A percentile compares a stretch with the other conserved stretches of the same genome.
These are phyloP conservation scores for Pseudozyma sp. DNA, from an alignment of 1,284 basidiomycete genomes.

Conservation along the genomic window DNA sequence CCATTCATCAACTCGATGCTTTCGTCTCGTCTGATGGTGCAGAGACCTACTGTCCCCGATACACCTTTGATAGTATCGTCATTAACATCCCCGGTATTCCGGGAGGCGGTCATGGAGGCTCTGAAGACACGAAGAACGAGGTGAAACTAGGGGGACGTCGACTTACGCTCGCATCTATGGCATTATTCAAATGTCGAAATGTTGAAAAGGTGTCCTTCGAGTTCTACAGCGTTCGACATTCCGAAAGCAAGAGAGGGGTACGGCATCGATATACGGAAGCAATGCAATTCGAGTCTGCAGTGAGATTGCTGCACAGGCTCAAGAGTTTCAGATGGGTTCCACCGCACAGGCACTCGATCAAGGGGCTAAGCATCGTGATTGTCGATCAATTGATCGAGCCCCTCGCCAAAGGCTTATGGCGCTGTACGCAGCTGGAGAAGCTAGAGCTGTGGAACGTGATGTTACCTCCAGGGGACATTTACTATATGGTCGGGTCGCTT, in stretches of 20 bases:
- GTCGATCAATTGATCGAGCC: conserved; percentile 30
- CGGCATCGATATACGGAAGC: conserved; percentile 16
- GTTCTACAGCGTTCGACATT: conserved; percentile 38
- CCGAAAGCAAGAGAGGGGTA: conserved; percentile 31
- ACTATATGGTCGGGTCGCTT: conserved; percentile 20
- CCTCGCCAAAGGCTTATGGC: conserved; percentile 17
- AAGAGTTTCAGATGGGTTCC: conserved; percentile 26
- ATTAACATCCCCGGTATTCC: conserved; percentile 47
- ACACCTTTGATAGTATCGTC: conserved; percentile 11
- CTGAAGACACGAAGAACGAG: not conserved
- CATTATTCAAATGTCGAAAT: conserved; percentile 6
- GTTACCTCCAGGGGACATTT: conserved; percentile 20
- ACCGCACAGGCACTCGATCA: conserved; percentile 28
- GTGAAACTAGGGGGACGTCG: conserved; percentile 18
- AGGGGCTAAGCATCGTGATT: conserved; percentile 39
- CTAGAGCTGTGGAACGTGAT: conserved; percentile 42
- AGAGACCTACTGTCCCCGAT: conserved; percentile 9
- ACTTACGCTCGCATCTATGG: conserved; percentile 21
- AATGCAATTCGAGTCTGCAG: conserved; percentile 7
- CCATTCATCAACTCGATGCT: conserved; percentile 17
- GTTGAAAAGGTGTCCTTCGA: conserved; percentile 27
- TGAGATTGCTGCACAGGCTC: conserved; percentile 5
- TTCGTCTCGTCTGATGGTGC: conserved; percentile 19
- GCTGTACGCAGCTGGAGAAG: conserved; percentile 15
- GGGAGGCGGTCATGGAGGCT: conserved; percentile 23